These are phyloP conservation scores for Diaporthe aspalathi DNA, from an alignment of 2,329 filamentous ascomycete genomes.

Conservation along the genomic window DNA sequence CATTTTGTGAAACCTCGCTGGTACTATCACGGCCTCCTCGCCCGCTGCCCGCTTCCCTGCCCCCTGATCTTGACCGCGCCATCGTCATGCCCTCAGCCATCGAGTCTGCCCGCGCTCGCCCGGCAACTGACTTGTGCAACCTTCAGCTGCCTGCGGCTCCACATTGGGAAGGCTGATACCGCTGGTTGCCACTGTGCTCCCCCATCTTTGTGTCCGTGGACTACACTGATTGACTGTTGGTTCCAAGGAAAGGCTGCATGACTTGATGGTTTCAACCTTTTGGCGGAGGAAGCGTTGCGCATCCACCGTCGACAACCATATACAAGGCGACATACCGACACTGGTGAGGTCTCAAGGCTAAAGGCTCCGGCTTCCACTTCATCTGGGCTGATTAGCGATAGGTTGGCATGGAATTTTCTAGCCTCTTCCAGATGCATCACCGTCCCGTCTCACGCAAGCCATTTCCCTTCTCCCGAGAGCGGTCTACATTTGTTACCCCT, in stretches of 20 bases:
- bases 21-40: constrained; percentile 25
- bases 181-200: constrained; percentile 15
- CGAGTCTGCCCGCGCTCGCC: constrained; percentile 32
- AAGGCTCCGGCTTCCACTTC: not conserved
- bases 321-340: not conserved
- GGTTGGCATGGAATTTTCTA: not conserved
- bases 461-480: constrained; percentile 13
- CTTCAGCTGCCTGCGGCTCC: constrained; percentile 12
- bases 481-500: constrained; percentile 33
- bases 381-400: not conserved
- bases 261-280: not conserved
- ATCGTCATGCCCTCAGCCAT: constrained; percentile 22
- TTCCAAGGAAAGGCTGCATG: not conserved
- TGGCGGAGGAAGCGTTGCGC: not conserved
- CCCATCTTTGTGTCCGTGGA: constrained; percentile 18
- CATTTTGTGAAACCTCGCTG: constrained; percentile 26
- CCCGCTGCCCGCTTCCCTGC: constrained; percentile 15
- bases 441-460: constrained; percentile 25
- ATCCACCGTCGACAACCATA: not conserved
- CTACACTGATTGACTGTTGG: constrained; percentile 25
- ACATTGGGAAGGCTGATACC: constrained; percentile 28
- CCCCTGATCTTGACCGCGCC: constrained; percentile 27
- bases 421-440: constrained; percentile 13
- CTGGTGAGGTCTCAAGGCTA: not conserved
- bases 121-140: constrained; percentile 33